Base-by-base conservation (phyloP, 1,284 basidiomycete species). In the Naganishia sp. region DNA sequence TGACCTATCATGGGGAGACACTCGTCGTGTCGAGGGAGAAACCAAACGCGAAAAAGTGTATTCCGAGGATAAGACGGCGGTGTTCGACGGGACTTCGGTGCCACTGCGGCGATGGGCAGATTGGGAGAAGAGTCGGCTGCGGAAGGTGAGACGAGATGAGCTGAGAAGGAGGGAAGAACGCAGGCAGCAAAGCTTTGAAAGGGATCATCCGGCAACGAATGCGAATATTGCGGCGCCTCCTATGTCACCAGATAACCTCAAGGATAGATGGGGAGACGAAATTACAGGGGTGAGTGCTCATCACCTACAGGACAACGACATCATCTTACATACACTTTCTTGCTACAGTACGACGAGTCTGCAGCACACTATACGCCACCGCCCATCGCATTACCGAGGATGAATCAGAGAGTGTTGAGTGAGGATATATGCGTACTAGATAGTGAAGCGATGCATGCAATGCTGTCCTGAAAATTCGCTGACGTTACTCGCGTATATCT, bases 81-180 rank as follows among this genome's bases (percentile, higher is more conserved):
- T 78, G 6, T 81, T 83, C 50, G 82, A 85, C 53, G 87, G 85
- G 1, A 81, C 83, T 49, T 85, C 84, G 0, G 87, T 99, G 31
- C 94, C 96, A 0, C 81, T 98, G 74, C 87, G 96, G 45, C 85
- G 94, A 65, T 99, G 96, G 96, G 94, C 99, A 80, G 96, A 99
- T 74, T 99, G 96, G 96, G 96, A 99, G 78, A 87, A 94, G 46
- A 95, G 92, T n/a, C 85, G 95, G 42, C 82, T 98, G 61, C 89
- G 94, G 68, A 98, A 98, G 81, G 73, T 94, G 50, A 88, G 86
- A 71, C 87, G 96, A 4, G 94, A 97, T 74, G 94, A 96, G 75
- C 86, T 89, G 72, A 84, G 94, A 56, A 82, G 89, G 72, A 83
- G 83, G 72, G 88, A 95, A 41, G 85, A 94, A 72, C 91, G 92